Conservation (phyloP, 805 yeast species). For the Limtongozyma cylindracea region DNA sequence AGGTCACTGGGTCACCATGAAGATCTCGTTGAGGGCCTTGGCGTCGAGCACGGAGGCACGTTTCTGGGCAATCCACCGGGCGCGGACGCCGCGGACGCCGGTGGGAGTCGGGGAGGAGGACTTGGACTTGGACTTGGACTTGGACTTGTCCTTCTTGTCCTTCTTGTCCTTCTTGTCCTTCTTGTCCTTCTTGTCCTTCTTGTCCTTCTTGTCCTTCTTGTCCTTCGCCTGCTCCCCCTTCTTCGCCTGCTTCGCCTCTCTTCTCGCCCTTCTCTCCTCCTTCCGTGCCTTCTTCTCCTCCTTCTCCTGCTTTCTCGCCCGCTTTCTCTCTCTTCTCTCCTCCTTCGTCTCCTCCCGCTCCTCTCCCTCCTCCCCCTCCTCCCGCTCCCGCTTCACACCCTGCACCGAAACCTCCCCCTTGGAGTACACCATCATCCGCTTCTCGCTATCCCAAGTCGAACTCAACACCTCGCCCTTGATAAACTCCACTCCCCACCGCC, state of each 20-base stretch:
- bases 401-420: conserved; percentile 2
- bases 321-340: conserved; percentile 5
- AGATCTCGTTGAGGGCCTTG: conserved; percentile 74
- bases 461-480: conserved; percentile 63
- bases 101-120: too few relatives aligned
- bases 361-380: conserved; percentile 3
- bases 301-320: conserved; percentile 4
- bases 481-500: conserved; percentile 75
- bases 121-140: too few relatives aligned
- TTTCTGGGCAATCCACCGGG: conserved; percentile 75
- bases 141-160: neutral
- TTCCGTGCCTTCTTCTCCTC: conserved; percentile 6
- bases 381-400: neutral
- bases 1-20: conserved; percentile 45
- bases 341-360: conserved; percentile 3
- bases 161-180: conserved; percentile 4
- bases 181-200: conserved; percentile 3
- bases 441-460: conserved; percentile 60
- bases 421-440: conserved; percentile 1
- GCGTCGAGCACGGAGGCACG: conserved; percentile 80
- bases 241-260: conserved; percentile 6
- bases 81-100: conserved; percentile 18
- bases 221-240: conserved; percentile 4
- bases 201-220: conserved; percentile 3
- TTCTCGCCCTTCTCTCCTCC: conserved; percentile 3